Evolutionary conservation across 495 filamentous ascomycete species (phyloP).

Genomic region (Clohesyomyces aquaticus): DNA sequence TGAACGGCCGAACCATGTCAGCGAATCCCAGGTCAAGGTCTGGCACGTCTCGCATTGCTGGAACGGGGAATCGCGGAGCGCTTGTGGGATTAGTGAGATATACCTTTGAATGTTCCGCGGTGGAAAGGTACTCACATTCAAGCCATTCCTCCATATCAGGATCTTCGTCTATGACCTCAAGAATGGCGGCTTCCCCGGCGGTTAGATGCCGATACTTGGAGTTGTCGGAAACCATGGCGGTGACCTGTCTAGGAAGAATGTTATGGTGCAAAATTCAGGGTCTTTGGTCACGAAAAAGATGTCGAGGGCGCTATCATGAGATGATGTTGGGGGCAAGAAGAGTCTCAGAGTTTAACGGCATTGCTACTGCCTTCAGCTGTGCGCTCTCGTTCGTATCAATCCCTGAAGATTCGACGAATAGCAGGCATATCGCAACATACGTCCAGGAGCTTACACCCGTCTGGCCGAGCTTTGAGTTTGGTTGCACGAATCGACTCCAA

Average conservation of each 20-base stretch:
- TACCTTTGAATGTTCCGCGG: not conserved
- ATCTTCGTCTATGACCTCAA: conserved; percentile 6
- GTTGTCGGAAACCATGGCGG: not conserved
- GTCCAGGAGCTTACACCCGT: too few species aligned
- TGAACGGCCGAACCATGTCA: not conserved
- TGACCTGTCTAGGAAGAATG: not conserved
- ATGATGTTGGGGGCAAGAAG: not conserved
- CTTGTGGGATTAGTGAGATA: not conserved
- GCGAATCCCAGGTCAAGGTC: not conserved
- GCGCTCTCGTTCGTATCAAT: not conserved
- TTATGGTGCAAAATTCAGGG: not conserved
- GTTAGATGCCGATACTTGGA: conserved; percentile 9
- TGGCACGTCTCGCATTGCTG: conserved; percentile 6
- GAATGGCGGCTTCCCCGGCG: conserved; percentile 4
- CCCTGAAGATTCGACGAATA: not conserved
- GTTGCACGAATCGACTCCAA: too few species aligned
- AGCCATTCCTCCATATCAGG: conserved; percentile 1
- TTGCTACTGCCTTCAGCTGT: not conserved
- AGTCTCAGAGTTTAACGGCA: not conserved
- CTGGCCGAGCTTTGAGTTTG: too few species aligned
- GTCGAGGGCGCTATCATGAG: not conserved
- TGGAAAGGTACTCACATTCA: not conserved
- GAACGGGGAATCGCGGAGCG: conserved; percentile 2
- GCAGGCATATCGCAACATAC: too few species aligned
- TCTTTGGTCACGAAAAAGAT: not conserved